Base-by-base conservation (phyloP, 257 asterid genomes). In the Ajuga chamaepitys region DNA sequence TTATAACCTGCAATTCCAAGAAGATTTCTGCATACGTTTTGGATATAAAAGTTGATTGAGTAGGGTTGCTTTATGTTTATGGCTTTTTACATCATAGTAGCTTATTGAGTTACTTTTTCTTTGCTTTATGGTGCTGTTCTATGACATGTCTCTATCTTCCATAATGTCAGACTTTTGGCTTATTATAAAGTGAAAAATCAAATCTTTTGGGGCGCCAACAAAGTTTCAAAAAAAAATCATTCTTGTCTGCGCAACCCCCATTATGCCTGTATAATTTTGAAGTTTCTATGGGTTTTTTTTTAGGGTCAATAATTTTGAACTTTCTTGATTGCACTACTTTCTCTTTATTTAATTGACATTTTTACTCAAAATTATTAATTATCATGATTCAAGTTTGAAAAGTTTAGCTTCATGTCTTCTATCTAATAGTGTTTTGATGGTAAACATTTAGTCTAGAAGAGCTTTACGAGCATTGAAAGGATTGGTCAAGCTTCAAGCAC, bases 401-500 rank as follows among this genome's bases (percentile, higher is more conserved):
- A 26, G 10, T 45, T 3, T n/a, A n/a, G n/a, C 14, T 30, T 20
- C 12, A 37, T 22, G 7, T 4, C 0, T 22, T 44, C 2, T 13
- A 20, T 26, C 4, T 12, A 8, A 1, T 63, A 8, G 30, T 25
- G 21, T 52, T 2, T 42, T 54, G 28, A 53, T 66, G 11, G 10
- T n/a, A 26, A 16, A 63, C 61, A 13, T 63, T 65, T 25, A 94
- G 99, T 72, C 98, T 2, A 79, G 94, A 66, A 83, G 86, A 79
- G 99, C 99, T 20, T 75, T 94, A 5, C 70, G 94, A 17, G 98
- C 99, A 4, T 62, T 94, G 51, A 94, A 84, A 84, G 93, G 87
- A 2, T 70, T 94, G 17, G 98, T 94, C 25, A 88, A 80, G 81
- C 95, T 94, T 69, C 99, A 94, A 76, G 99, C 99, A 1, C 79